phyloP scores from a whole-genome alignment of 163 green algal species.

The Scenedesmus sp. region DNA sequence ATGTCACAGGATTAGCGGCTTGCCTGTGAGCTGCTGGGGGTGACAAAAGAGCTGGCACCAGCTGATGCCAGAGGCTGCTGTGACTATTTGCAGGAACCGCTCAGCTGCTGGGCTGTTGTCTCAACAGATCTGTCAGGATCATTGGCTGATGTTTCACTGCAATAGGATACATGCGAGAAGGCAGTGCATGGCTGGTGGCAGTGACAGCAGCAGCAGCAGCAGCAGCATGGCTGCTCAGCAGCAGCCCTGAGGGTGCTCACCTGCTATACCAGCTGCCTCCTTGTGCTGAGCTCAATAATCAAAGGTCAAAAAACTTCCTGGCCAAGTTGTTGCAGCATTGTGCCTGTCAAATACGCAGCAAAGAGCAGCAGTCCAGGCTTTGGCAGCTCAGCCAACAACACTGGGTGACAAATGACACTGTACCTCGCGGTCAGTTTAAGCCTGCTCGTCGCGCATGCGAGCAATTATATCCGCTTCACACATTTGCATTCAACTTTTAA shows the following conservation, averaged over 20 bases:
- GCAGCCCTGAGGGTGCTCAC: conserved; percentile 7
- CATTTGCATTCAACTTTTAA: too few relatives aligned
- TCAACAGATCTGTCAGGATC: too few relatives aligned
- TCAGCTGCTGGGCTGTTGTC: too few relatives aligned
- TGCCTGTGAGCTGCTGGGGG: too few relatives aligned
- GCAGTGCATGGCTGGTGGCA: neutral
- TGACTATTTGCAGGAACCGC: too few relatives aligned
- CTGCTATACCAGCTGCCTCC: neutral
- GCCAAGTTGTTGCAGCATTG: neutral
- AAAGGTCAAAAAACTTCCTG: neutral
- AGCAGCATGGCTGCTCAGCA: conserved; percentile 43
- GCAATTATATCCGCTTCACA: too few relatives aligned
- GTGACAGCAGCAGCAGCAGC: neutral
- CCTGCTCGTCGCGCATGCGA: too few relatives aligned
- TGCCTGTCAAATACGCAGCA: neutral
- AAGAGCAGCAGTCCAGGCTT: neutral
- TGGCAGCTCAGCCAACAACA: neutral
- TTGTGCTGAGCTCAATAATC: neutral
- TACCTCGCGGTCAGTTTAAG: neutral
- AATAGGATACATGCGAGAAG: neutral
- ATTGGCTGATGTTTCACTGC: too few relatives aligned
- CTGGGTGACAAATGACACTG: neutral
- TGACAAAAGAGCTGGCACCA: too few relatives aligned
- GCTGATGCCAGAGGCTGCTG: too few relatives aligned
- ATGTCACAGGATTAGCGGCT: too few relatives aligned